Evolutionary conservation across 108 stramenopile genomes (phyloP).

Genomic region (Discostella pseudostelligera): DNA sequence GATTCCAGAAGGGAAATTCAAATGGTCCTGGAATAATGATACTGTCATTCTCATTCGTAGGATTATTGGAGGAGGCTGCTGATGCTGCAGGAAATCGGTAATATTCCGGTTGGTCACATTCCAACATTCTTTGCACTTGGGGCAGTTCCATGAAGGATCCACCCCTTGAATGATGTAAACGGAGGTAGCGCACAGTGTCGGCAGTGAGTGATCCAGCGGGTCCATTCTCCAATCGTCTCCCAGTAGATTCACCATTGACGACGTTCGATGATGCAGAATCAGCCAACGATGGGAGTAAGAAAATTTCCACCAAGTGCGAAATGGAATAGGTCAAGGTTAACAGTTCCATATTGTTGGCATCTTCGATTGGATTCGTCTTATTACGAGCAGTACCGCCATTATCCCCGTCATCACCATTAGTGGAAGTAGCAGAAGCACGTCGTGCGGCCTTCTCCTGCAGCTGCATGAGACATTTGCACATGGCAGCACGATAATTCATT

Average conservation of each 20-base stretch:
- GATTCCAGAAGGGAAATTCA: constrained; percentile 51
- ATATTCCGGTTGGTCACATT: constrained; percentile 66
- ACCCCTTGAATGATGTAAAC: constrained; percentile 42
- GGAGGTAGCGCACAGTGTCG: constrained; percentile 75
- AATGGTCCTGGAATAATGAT: constrained; percentile 20
- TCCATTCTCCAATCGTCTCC: constrained; percentile 22
- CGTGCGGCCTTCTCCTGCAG: constrained; percentile 40
- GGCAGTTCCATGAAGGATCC: constrained; percentile 13
- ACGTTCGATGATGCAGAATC: background rate
- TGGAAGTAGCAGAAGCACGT: background rate
- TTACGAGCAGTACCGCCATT: constrained; percentile 2
- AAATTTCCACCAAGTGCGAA: constrained; percentile 64
- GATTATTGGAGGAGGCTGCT: background rate
- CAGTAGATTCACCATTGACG: constrained; percentile 1
- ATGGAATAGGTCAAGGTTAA: constrained; percentile 57
- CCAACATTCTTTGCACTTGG: constrained; percentile 37
- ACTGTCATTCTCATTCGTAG: constrained; percentile 8
- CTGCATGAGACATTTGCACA: constrained; percentile 50
- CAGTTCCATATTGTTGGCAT: constrained; percentile 51
- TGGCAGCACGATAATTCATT: constrained; percentile 51
- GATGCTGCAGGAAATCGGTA: constrained; percentile 7
- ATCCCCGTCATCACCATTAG: constrained; percentile 14
- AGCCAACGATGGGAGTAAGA: constrained; percentile 39
- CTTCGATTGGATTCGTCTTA: constrained; percentile 7
- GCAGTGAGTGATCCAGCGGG: constrained; percentile 67